These are phyloP conservation scores for Ananas comosus DNA, from an alignment of 176 grass and related monocot species.

Conservation along the genomic window DNA sequence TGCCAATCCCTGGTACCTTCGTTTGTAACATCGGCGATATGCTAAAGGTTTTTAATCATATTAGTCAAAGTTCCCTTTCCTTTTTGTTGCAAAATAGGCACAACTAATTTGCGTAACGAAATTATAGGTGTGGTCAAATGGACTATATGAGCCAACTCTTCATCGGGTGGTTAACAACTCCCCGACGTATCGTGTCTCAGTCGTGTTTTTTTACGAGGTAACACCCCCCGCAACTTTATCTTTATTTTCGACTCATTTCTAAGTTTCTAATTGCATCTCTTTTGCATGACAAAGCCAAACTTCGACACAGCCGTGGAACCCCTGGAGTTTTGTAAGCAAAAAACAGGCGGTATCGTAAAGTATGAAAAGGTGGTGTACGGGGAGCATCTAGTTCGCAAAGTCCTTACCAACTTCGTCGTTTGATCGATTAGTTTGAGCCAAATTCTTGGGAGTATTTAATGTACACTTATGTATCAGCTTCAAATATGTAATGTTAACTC, in stretches of 20 bases:
- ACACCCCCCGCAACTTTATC: not conserved
- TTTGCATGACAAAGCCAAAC: conserved; percentile 44
- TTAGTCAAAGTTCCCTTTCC: not conserved
- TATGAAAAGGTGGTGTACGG: conserved; percentile 69
- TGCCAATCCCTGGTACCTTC: conserved; percentile 70
- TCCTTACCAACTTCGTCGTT: conserved; percentile 52
- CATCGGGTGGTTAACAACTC: conserved; percentile 74
- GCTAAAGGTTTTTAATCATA: conserved; percentile 47
- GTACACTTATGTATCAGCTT: not conserved
- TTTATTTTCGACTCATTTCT: not conserved
- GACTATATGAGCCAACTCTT: conserved; percentile 78
- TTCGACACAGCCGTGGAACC: conserved; percentile 62
- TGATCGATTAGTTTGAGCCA: conserved; percentile 15
- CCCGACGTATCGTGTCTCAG: conserved; percentile 64
- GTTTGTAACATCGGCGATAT: conserved; percentile 94
- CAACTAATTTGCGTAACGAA: not conserved
- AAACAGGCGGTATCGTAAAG: conserved; percentile 35
- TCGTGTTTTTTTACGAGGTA: conserved; percentile 89
- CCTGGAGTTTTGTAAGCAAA: conserved; percentile 50
- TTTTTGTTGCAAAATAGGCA: not conserved
- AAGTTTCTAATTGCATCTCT: not conserved
- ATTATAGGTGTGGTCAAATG: conserved; percentile 81
- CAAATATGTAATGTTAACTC: too few species aligned
- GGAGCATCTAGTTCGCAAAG: conserved; percentile 69
- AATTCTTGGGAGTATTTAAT: not conserved